These are phyloP conservation scores for Solanum phureja DNA, from an alignment of 257 asterid species.

Conservation along the genomic window DNA sequence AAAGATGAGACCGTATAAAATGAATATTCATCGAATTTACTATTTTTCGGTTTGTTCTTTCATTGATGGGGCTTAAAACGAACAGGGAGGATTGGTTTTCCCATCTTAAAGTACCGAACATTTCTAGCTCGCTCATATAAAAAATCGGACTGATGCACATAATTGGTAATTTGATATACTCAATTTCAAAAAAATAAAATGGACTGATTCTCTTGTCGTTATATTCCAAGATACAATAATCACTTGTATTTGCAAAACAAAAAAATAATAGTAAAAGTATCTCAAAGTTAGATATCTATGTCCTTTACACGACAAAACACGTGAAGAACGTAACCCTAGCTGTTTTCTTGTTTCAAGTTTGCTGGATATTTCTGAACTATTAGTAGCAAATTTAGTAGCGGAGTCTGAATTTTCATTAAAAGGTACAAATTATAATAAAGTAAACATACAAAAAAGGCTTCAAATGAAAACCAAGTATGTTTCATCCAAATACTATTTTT, in stretches of 20 bases:
- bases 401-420: neutral
- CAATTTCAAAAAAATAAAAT: neutral
- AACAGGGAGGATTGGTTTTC: fast-evolving
- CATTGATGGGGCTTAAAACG: no score
- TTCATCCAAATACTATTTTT: neutral
- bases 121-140: no score
- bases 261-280: neutral
- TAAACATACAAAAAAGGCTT: neutral
- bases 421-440: neutral
- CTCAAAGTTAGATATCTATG: neutral
- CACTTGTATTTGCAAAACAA: neutral
- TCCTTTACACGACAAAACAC: neutral
- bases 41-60: no score
- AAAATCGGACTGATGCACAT: neutral
- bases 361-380: neutral
- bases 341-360: neutral
- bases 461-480: neutral
- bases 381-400: neutral
- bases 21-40: no score
- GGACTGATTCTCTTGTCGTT: neutral
- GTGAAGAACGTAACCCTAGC: neutral
- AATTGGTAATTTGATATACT: neutral
- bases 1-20: no score
- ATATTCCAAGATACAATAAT: neutral
- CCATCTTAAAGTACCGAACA: no score